phyloP scores from a whole-genome alignment of 2,329 filamentous ascomycete genomes.

The Rugonectria rugulosa region DNA sequence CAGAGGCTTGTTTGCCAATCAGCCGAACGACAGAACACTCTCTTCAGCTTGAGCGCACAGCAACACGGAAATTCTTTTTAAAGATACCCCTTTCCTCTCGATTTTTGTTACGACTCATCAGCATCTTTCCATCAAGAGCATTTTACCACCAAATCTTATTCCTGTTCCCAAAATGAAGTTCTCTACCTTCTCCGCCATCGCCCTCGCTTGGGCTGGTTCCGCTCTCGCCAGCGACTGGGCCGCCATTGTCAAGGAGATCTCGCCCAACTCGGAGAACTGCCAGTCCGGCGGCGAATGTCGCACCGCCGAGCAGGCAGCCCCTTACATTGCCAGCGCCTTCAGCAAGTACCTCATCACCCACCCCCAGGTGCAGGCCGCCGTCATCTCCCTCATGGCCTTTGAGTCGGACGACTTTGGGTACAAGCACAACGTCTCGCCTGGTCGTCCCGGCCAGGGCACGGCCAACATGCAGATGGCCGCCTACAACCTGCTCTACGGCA shows the following conservation, averaged over 20 bases:
- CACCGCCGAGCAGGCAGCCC: conserved; percentile 68
- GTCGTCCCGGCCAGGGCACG: conserved; percentile 74
- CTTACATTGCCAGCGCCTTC: conserved; percentile 64
- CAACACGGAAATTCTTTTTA: not conserved
- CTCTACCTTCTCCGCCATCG: conserved; percentile 27
- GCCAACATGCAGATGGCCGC: conserved; percentile 59
- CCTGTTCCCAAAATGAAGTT: conserved; percentile 32
- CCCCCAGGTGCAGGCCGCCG: conserved; percentile 68
- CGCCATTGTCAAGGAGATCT: conserved; percentile 59
- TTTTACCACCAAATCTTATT: no score
- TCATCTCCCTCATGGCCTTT: conserved; percentile 74
- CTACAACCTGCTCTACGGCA: conserved; percentile 58
- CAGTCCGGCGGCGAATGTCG: conserved; percentile 65
- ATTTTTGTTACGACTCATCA: not conserved
- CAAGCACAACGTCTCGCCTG: conserved; percentile 69
- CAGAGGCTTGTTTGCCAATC: not conserved
- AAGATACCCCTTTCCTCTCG: conserved; percentile 7
- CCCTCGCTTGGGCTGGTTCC: conserved; percentile 26
- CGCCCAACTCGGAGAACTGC: conserved; percentile 65
- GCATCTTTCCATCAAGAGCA: not conserved
- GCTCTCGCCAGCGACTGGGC: conserved; percentile 38
- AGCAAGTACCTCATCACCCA: conserved; percentile 60
- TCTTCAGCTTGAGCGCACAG: not conserved
- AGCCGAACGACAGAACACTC: not conserved
- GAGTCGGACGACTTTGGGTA: conserved; percentile 76